Evolutionary conservation across 257 asterid genomes (phyloP).

Genomic region (Solanum ahanhuiri): DNA sequence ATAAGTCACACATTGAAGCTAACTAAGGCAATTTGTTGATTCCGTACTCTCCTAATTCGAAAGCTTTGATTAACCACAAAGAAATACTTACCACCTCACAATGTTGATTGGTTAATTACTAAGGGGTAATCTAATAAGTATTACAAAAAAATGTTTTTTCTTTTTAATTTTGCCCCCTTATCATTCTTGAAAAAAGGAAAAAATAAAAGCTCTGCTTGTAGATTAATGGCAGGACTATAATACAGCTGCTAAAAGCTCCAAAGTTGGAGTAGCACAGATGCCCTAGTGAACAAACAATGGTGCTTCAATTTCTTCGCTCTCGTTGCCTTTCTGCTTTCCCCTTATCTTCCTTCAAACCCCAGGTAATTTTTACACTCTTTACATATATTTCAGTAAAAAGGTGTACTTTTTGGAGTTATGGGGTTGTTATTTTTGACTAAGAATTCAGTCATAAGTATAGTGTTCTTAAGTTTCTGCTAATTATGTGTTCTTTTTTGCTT

Average conservation of each 20-base stretch:
- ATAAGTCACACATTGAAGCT: too few species aligned
- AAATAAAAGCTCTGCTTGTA: background rate
- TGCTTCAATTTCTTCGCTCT: conserved; percentile 13
- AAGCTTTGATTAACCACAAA: too few species aligned
- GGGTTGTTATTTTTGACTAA: background rate
- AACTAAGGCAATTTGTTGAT: too few species aligned
- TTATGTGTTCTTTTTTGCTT: background rate
- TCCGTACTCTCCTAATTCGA: too few species aligned
- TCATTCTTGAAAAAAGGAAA: background rate
- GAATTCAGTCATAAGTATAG: background rate
- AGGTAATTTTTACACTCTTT: conserved; percentile 18
- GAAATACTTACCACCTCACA: too few species aligned
- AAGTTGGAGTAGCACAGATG: background rate
- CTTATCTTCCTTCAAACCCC: conserved; percentile 13
- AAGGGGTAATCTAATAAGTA: too few species aligned
- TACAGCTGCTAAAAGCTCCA: background rate
- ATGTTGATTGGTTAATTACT: too few species aligned
- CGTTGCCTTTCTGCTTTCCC: conserved; percentile 17
- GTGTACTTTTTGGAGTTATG: background rate
- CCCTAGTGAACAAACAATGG: conserved; percentile 4
- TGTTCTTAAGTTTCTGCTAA: background rate
- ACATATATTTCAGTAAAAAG: background rate
- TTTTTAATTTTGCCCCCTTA: too few species aligned
- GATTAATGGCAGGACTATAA: background rate
- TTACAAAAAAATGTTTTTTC: too few species aligned